Evolutionary conservation across 2,329 filamentous ascomycete species (phyloP), one percentile per base, ranked within the genome.

Genomic region (Cladosporium sp.): DNA sequence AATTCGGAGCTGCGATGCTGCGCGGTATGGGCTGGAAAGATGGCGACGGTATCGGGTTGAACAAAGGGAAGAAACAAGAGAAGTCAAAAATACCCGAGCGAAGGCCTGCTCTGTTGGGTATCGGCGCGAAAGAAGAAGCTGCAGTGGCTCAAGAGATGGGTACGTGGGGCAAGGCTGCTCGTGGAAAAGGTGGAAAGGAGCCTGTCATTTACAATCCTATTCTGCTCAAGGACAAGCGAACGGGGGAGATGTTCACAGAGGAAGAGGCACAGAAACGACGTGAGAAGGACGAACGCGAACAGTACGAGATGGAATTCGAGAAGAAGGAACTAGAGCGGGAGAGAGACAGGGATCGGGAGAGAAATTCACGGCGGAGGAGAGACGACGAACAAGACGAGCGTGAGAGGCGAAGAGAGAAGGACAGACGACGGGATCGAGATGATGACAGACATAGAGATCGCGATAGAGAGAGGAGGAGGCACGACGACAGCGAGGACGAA

Each of bases 1-100:
- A 97, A 66, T 99, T 97, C 64, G 94, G 94, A 7, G 89, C 91
- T 17, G 91, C 92, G 0, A 80, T 97, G 62, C 80, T 99, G 35
- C 85, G 92, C 32, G 91, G 92, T 9, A 97, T 97, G 89, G 94
- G 94, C 8, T 97, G 93, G 92, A 91, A 97, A 67, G 84, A 86
- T 62, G 84, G 80, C 17, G 79, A 84, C 61, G 74, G 77, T 37
- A 78, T 85, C 52, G 78, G 87, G 75, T 77, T 80, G 22, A 77
- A 81, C 56, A 73, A 73, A 24, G 72, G 73, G 17, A 72, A 63
- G 65, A 73, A 59, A 63, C 60, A 68, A 4, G 62, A 65, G 22
- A 88, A 88, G 63, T 79, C 85, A 35, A 86, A 84, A 61, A 77
- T 85, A 17, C 79, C 86, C 13, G 87, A 88, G 68, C 81, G 86